Conservation (phyloP, 768 basidiomycete species). For the Scleroderma citrinum region DNA sequence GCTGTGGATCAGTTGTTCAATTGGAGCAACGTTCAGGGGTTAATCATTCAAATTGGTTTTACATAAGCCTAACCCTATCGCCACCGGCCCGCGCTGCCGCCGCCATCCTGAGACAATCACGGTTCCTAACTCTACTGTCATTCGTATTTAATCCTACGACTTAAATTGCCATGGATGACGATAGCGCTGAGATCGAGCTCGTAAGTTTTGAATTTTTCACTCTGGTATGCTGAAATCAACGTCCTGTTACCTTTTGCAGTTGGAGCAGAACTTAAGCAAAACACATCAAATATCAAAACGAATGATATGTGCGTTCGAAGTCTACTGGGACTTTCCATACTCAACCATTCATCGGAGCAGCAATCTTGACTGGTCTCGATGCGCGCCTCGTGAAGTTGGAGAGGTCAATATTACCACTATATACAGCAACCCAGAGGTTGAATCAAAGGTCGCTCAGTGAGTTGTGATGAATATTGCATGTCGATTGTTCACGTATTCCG, state of each 20-base stretch:
- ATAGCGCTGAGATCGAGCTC: conserved; percentile 72
- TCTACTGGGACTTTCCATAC: neutral
- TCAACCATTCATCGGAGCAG: conserved; percentile 38
- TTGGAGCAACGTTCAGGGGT: no score
- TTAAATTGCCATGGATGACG: conserved; percentile 41
- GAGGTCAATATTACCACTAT: conserved; percentile 80
- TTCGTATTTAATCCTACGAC: neutral
- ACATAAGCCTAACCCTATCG: no score
- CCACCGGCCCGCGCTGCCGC: no score
- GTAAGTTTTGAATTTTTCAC: conserved; percentile 29
- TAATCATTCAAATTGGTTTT: no score
- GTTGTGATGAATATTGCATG: conserved; percentile 20
- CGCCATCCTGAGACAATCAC: no score
- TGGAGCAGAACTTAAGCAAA: conserved; percentile 85
- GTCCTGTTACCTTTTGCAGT: conserved; percentile 31
- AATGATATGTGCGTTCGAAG: conserved; percentile 64
- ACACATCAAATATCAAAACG: conserved; percentile 79
- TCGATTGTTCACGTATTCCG: neutral
- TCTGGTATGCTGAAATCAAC: neutral
- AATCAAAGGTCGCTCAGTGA: conserved; percentile 67
- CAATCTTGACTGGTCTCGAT: conserved; percentile 80
- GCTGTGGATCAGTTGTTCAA: no score
- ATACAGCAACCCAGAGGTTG: conserved; percentile 68
- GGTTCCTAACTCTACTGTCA: no score
- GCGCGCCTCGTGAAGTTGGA: conserved; percentile 76